Percentiles rank a stretch among this genome's conserved stretches.
These are phyloP conservation scores for Colletotrichum aenigma DNA, from an alignment of 2,329 filamentous ascomycete species.

Conservation along the genomic window DNA sequence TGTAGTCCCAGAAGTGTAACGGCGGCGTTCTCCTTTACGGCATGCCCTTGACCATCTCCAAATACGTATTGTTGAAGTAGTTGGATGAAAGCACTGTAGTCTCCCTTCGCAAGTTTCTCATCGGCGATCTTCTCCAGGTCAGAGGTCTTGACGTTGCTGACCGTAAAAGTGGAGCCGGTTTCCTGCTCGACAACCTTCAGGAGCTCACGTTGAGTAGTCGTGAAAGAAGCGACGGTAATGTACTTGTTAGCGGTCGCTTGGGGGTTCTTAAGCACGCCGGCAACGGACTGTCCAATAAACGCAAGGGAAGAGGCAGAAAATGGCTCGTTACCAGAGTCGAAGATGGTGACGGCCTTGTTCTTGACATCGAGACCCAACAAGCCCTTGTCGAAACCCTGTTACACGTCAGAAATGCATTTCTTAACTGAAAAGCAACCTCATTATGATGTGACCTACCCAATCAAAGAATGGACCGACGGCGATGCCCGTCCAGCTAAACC, in stretches of 20 bases:
- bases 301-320: slow-evolving; percentile 56
- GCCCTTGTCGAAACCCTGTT: slow-evolving; percentile 47
- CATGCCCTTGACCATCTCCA: slow-evolving; percentile 4
- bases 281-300: slow-evolving; percentile 56
- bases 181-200: slow-evolving; percentile 55
- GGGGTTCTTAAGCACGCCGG: slow-evolving; percentile 51
- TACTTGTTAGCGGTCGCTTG: slow-evolving; percentile 62
- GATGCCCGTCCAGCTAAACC: slow-evolving; percentile 64
- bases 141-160: slow-evolving; percentile 38
- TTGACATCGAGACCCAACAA: slow-evolving; percentile 57
- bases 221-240: slow-evolving; percentile 61
- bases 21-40: slow-evolving; percentile 9
- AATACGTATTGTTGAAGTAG: slow-evolving; percentile 11
- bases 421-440: neutral
- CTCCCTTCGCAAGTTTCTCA: slow-evolving; percentile 45
- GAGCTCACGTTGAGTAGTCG: slow-evolving; percentile 62
- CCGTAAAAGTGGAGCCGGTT: slow-evolving; percentile 54
- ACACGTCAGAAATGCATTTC: neutral
- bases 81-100: slow-evolving; percentile 26
- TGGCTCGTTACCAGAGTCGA: slow-evolving; percentile 59
- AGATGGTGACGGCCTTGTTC: slow-evolving; percentile 54
- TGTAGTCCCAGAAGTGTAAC: slow-evolving; percentile 11
- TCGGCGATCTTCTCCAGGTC: slow-evolving; percentile 41
- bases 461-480: slow-evolving; percentile 67
- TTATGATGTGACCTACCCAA: slow-evolving; percentile 42